Percentiles rank a stretch among this genome's conserved stretches.
Evolutionary conservation across 2,329 filamentous ascomycete species (phyloP).

Genomic region (Penicillium vulpinum): DNA sequence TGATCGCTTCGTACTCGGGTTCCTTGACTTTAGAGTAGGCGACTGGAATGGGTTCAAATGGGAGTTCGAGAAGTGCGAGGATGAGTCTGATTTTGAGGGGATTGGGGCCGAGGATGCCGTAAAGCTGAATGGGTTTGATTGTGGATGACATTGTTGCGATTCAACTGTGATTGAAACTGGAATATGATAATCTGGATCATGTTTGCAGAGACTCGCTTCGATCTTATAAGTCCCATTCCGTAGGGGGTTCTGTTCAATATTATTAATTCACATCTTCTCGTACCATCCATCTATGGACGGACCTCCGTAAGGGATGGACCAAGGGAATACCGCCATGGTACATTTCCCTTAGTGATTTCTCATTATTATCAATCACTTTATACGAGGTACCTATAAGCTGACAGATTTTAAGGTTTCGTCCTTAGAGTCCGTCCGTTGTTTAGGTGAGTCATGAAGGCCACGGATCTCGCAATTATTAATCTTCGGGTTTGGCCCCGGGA

Average conservation of each 20-base stretch:
- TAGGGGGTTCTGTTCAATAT: neutral
- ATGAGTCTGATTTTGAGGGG: conserved; percentile 28
- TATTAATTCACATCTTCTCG: neutral
- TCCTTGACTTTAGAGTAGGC: conserved; percentile 30
- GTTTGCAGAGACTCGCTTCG: neutral
- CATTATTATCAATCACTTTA: neutral
- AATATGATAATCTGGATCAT: neutral
- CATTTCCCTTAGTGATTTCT: no score
- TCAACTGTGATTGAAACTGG: neutral
- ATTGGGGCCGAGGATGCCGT: conserved; percentile 25
- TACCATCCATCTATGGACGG: no score
- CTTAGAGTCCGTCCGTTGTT: neutral
- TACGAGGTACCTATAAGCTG: neutral
- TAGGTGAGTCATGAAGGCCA: no score
- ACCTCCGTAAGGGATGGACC: no score
- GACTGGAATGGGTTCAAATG: conserved; percentile 29
- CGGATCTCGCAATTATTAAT: neutral
- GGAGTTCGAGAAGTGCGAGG: conserved; percentile 34
- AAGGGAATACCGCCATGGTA: no score
- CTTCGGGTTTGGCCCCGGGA: neutral
- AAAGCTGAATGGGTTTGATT: conserved; percentile 8
- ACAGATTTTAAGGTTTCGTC: neutral
- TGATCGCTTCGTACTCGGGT: conserved; percentile 29
- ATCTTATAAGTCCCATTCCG: neutral
- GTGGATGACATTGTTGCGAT: neutral